Percentiles rank a stretch among this genome's conserved stretches.
These are phyloP conservation scores for Capronia epimyces DNA, from an alignment of 2,329 filamentous ascomycete species.

Conservation along the genomic window DNA sequence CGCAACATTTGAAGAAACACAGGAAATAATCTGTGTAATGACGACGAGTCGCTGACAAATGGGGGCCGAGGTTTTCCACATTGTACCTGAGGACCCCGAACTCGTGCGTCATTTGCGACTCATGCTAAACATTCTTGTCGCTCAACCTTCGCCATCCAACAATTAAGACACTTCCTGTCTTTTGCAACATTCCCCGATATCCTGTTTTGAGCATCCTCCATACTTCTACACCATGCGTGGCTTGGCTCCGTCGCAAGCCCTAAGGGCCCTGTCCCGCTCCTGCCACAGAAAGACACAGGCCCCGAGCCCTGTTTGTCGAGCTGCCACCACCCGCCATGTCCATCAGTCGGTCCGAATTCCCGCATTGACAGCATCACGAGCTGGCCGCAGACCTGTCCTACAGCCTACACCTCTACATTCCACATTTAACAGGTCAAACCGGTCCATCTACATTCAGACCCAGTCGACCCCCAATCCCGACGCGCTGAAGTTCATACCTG, in stretches of 20 bases:
- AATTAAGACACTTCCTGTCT: too few relatives aligned
- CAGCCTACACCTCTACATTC: constrained; percentile 38
- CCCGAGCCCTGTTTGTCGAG: constrained; percentile 7
- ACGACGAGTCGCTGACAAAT: constrained; percentile 4
- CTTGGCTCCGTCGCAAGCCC: background rate
- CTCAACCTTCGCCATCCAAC: too few relatives aligned
- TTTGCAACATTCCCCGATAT: background rate
- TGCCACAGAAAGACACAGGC: background rate
- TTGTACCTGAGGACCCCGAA: background rate
- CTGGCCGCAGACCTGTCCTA: constrained; percentile 43
- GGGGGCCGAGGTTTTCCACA: background rate
- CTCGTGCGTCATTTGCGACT: constrained; percentile 7
- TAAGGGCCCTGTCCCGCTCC: constrained; percentile 6
- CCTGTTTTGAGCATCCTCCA: background rate
- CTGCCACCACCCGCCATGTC: constrained; percentile 9
- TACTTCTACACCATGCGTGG: constrained; percentile 13
- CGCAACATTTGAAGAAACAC: background rate
- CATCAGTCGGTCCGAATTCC: constrained; percentile 42
- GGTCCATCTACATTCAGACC: constrained; percentile 96
- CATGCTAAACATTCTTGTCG: background rate
- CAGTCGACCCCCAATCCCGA: constrained; percentile 92
- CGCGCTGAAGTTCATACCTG: constrained; percentile 90
- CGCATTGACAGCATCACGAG: constrained; percentile 45
- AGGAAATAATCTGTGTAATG: too few relatives aligned
- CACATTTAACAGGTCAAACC: constrained; percentile 40